Conservation (phyloP, 768 basidiomycete genomes). For the Cantharellus cinnabarinus region DNA sequence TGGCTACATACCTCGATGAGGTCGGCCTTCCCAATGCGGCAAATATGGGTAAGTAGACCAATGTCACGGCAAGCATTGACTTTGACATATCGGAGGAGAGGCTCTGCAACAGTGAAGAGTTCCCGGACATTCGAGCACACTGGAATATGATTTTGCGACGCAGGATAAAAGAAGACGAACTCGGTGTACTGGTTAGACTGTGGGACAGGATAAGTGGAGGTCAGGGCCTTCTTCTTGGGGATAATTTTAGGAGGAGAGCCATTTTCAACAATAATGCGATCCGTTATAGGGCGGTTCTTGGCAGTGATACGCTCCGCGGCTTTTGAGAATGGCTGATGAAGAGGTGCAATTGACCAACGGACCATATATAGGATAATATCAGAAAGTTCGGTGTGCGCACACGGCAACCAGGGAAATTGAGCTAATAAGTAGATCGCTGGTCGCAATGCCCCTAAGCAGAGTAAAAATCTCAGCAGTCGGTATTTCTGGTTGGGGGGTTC, state of each 20-base stretch:
- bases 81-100: constrained; percentile 60
- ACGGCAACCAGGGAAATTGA: constrained; percentile 68
- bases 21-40: constrained; percentile 50
- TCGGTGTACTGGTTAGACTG: constrained; percentile 52
- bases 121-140: constrained; percentile 44
- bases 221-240: constrained; percentile 44
- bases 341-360: constrained; percentile 40
- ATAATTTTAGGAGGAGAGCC: constrained; percentile 29
- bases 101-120: constrained; percentile 52
- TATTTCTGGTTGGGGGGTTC: constrained; percentile 52
- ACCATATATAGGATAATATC: constrained; percentile 69
- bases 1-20: constrained; percentile 14
- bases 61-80: constrained; percentile 65
- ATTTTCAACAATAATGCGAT: constrained; percentile 39
- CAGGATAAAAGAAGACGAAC: constrained; percentile 81
- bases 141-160: constrained; percentile 57
- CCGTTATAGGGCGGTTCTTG: constrained; percentile 38
- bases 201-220: constrained; percentile 60
- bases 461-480: constrained; percentile 54
- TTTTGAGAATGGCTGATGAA: constrained; percentile 26
- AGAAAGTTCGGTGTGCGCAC: constrained; percentile 62
- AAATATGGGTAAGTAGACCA: constrained; percentile 55
- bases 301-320: not conserved
- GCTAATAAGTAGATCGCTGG: constrained; percentile 61
- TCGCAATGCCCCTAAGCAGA: constrained; percentile 67